These are phyloP conservation scores for Thielaviopsis euricoi DNA, from an alignment of 2,329 filamentous ascomycete species.

Conservation along the genomic window DNA sequence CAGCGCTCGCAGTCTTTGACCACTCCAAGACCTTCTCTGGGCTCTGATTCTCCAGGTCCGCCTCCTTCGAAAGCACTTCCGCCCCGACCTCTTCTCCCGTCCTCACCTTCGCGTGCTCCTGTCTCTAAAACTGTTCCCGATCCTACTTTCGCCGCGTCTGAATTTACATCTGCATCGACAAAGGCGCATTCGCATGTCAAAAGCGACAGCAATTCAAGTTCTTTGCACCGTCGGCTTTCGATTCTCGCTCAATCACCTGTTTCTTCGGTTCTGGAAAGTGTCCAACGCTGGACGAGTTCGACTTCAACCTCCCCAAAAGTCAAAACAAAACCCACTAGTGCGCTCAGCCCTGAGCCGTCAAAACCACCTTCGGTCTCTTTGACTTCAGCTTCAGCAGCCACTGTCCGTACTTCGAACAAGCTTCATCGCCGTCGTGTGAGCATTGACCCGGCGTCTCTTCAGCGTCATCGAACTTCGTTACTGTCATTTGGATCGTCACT, in stretches of 20 bases:
- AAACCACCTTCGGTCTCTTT: not conserved
- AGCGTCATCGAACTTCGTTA: not conserved
- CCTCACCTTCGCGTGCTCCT: not conserved
- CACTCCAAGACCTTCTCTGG: not conserved
- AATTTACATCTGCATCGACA: not conserved
- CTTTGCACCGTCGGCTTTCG: not conserved
- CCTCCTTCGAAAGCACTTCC: not conserved
- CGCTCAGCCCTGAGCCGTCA: not conserved
- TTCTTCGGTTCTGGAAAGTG: not conserved
- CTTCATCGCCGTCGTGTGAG: slow-evolving; percentile 1
- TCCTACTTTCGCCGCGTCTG: not conserved
- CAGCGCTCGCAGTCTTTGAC: not conserved
- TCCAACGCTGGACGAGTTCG: not conserved
- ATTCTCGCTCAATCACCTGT: slow-evolving; percentile 1
- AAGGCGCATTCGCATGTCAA: not conserved
- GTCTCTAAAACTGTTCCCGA: not conserved
- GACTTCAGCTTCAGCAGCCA: not conserved
- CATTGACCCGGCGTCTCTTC: slow-evolving; percentile 1
- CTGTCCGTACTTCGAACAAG: not conserved
- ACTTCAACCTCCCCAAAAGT: not conserved
- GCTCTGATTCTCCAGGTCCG: not conserved
- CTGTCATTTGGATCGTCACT: not conserved
- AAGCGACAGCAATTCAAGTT: not conserved
- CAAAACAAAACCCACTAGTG: not conserved
- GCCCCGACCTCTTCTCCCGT: not conserved